A percentile compares a stretch with the other conserved stretches of the same genome.
Evolutionary conservation across 306 rosid species (phyloP).

Genomic region (Quercus robur): DNA sequence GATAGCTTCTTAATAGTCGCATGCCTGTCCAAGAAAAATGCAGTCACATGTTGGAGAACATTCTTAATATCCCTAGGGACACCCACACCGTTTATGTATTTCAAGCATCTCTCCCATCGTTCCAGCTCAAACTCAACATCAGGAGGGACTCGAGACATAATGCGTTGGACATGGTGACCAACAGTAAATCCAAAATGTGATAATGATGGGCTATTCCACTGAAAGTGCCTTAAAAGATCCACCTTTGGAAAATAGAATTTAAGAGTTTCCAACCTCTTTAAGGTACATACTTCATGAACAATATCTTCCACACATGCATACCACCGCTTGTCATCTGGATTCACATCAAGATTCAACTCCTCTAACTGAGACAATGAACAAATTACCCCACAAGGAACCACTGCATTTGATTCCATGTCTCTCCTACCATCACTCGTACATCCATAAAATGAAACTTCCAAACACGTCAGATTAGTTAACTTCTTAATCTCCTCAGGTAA

Average conservation of each 20-base stretch:
- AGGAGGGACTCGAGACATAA: not conserved
- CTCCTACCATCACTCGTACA: not conserved
- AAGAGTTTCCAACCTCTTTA: not conserved
- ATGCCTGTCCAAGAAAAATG: constrained; percentile 25
- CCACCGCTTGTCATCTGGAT: constrained; percentile 9
- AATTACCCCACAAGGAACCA: not conserved
- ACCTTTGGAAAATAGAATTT: not conserved
- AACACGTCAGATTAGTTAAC: not conserved
- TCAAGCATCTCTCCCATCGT: not conserved
- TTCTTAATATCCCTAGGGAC: not conserved
- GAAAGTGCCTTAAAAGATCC: not conserved
- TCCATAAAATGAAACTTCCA: not conserved
- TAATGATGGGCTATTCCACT: no score
- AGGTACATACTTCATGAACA: not conserved
- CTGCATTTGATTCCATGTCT: not conserved
- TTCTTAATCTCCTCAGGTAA: not conserved
- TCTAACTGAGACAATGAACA: not conserved
- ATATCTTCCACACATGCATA: not conserved
- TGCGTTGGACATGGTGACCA: not conserved
- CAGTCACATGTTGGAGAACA: not conserved
- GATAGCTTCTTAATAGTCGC: constrained; percentile 14
- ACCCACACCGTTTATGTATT: not conserved
- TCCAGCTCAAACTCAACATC: not conserved
- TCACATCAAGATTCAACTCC: constrained; percentile 6
- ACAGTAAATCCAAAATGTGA: not conserved